Evolutionary conservation across 805 yeast genomes (phyloP).

Genomic region (Kodamaea fukazawae): DNA sequence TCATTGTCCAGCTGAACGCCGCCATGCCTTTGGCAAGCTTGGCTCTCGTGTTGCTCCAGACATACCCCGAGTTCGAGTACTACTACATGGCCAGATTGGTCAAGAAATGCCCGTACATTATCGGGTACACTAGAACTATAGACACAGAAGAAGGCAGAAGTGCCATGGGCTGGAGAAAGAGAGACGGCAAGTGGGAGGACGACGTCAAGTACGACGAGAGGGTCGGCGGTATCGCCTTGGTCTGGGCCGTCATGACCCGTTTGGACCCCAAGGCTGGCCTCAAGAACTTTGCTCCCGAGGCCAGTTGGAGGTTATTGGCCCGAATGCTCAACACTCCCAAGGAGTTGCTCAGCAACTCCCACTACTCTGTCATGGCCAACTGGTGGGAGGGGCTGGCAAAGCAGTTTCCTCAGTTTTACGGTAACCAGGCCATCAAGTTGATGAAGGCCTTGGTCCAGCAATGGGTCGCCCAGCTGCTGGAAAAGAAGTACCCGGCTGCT

Average conservation of each 20-base stretch:
- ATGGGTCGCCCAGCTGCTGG: slow-evolving; percentile 55
- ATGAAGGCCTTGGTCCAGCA: slow-evolving; percentile 43
- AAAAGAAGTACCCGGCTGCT: slow-evolving; percentile 67
- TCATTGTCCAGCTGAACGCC: slow-evolving; percentile 70
- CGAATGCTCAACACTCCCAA: slow-evolving; percentile 60
- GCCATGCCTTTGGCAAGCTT: slow-evolving; percentile 78
- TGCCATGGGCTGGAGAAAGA: slow-evolving; percentile 81
- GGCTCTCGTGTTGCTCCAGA: slow-evolving; percentile 50
- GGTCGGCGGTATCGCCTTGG: slow-evolving; percentile 78
- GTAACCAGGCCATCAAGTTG: slow-evolving; percentile 67
- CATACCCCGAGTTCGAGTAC: slow-evolving; percentile 50
- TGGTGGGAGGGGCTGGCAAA: slow-evolving; percentile 91
- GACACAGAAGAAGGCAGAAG: slow-evolving; percentile 79
- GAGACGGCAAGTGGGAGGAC: slow-evolving; percentile 52
- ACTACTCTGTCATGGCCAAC: slow-evolving; percentile 65
- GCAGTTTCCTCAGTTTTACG: slow-evolving; percentile 56
- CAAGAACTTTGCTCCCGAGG: slow-evolving; percentile 31
- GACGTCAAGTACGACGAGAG: slow-evolving; percentile 78
- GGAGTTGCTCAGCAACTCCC: slow-evolving; percentile 57
- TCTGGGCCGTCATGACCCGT: slow-evolving; percentile 74
- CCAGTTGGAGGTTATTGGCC: slow-evolving; percentile 70
- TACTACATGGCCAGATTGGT: slow-evolving; percentile 75
- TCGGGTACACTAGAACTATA: slow-evolving; percentile 74
- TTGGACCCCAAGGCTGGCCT: slow-evolving; percentile 16
- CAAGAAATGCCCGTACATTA: slow-evolving; percentile 84